Percentiles rank a stretch among this genome's conserved stretches.
Evolutionary conservation across 805 yeast genomes (phyloP).

Genomic region (Ogataea allantospora): DNA sequence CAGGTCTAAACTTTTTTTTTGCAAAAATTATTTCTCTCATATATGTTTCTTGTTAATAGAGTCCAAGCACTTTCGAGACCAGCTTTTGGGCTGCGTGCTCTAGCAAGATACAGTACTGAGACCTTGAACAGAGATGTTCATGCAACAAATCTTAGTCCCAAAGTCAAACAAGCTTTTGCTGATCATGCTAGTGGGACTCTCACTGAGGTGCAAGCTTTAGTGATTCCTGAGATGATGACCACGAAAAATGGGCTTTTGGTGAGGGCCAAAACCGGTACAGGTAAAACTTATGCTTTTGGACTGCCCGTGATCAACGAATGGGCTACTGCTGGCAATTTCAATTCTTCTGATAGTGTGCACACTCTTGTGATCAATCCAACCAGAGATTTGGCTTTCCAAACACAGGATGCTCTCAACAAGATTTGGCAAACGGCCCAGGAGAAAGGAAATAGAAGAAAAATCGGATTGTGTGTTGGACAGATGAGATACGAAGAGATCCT

Average conservation of each 20-base stretch:
- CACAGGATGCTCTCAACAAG: conserved; percentile 59
- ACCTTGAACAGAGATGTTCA: background rate
- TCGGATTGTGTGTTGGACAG: conserved; percentile 70
- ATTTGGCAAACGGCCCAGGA: conserved; percentile 32
- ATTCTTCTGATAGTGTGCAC: conserved; percentile 40
- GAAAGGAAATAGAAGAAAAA: conserved; percentile 25
- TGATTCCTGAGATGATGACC: conserved; percentile 54
- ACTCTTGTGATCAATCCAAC: conserved; percentile 84
- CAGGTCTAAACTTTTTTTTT: background rate
- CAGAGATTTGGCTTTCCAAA: conserved; percentile 86
- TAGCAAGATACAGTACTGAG: conserved; percentile 3
- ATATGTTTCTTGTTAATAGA: conserved; percentile 1
- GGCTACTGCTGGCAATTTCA: conserved; percentile 23
- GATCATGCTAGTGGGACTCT: conserved; percentile 44
- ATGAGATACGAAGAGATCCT: conserved; percentile 35
- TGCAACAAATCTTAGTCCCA: background rate
- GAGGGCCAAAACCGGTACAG: conserved; percentile 94
- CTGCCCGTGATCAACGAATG: conserved; percentile 70
- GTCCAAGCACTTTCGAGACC: background rate
- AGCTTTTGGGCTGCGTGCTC: background rate
- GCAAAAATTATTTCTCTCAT: background rate
- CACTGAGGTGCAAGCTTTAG: conserved; percentile 67
- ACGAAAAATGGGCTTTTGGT: conserved; percentile 69
- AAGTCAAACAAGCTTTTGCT: conserved; percentile 32
- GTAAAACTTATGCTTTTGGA: conserved; percentile 88